Conservation (phyloP, 1,139 yeast species). For the Nakaseomyces uthaithaninus region DNA sequence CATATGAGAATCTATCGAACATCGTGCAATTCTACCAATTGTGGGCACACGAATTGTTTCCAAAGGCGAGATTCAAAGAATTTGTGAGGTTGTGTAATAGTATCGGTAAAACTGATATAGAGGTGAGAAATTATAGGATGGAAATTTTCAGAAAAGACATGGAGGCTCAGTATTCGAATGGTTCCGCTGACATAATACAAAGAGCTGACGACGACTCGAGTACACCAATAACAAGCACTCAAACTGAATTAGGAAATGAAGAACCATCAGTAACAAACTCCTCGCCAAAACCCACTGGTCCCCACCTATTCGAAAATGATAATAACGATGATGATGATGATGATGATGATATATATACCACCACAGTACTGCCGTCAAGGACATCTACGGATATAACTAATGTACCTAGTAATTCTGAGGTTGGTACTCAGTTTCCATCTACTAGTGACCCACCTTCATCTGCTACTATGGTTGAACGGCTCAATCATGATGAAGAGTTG, state of each 20-base stretch:
- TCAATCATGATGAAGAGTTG: slow-evolving; percentile 7
- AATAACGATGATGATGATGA: slow-evolving; percentile 9
- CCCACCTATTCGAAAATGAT: slow-evolving; percentile 5
- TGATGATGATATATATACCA: slow-evolving; percentile 11
- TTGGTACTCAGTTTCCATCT: neutral
- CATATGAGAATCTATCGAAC: slow-evolving; percentile 38
- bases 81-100: slow-evolving; percentile 33
- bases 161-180: slow-evolving; percentile 14
- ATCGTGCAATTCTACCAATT: slow-evolving; percentile 64
- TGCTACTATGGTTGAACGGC: slow-evolving; percentile 4
- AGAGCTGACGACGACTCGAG: neutral
- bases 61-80: slow-evolving; percentile 69
- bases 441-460: neutral
- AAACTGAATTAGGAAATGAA: neutral
- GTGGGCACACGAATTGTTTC: slow-evolving; percentile 79
- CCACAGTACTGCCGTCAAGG: slow-evolving; percentile 1
- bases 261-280: too few species aligned
- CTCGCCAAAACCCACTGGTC: slow-evolving; percentile 7
- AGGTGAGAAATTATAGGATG: slow-evolving; percentile 24
- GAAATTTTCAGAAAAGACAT: slow-evolving; percentile 24
- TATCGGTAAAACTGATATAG: slow-evolving; percentile 25
- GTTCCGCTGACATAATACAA: neutral
- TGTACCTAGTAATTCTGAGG: slow-evolving; percentile 8
- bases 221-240: slow-evolving; percentile 7
- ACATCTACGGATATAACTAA: neutral